Evolutionary conservation across 306 rosid genomes (phyloP), one percentile per base, ranked within the genome.

Genomic region (Cicer cuneatum): DNA sequence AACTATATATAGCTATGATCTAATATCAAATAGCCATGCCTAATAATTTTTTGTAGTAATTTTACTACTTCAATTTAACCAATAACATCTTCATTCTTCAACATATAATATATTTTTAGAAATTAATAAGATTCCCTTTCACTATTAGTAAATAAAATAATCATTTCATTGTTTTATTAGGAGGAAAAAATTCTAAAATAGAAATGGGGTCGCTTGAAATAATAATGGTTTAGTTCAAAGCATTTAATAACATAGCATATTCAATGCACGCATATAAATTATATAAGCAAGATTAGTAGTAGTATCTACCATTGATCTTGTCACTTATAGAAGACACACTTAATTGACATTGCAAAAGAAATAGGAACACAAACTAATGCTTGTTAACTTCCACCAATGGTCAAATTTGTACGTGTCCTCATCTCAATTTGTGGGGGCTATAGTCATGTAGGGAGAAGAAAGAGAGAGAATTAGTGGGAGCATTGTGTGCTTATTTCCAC

Each of bases 401-500:
- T 70, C 78, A 81, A 83, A 60, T 59, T 78, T 72, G 40, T 56
- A 71, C 56, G 38, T 61, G 59, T 24, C 49, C 4, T 38, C 70
- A 33, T 48, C 66, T 67, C 42, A 40, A 7, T 2, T 69, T 74
- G 77, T 42, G 72, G 48, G 73, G 74, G 16, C 12, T 7, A 47
- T 53, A 59, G 43, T 43, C 16, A 13, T 21, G 40, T 41, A 48
- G 1, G 38, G 10, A 21, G 12, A 15, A 79, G 43, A 41, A 6
- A 14, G 15, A 83, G 86, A 56, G 64, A 51, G 80, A 47, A 74
- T 33, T 71, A 85, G 83, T 75, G 89, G 85, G 77, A 80, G 82
- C 84, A 84, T 77, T 75, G 83, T 89, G 89, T 73, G 78, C 80
- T 85, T 86, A 88, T 87, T 84, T 83, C 69, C 81, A 84, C 79